Evolutionary conservation across 495 filamentous ascomycete genomes (phyloP).

Genomic region (Aspergillus cavernicola): DNA sequence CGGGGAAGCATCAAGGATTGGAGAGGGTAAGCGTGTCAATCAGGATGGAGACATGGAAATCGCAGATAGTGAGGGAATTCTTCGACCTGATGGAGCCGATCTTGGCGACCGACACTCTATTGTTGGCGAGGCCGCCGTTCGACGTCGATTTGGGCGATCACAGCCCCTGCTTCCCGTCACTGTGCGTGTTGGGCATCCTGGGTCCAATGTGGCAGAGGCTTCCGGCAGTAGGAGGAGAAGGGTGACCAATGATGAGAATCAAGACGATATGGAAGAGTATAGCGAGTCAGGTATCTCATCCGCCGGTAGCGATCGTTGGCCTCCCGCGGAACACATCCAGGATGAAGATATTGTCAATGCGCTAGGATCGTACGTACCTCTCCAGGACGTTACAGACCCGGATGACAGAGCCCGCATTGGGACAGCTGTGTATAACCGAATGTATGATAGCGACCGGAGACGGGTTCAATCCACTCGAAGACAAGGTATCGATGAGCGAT

Average conservation of each 20-base stretch:
- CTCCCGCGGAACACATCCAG: slow-evolving; percentile 36
- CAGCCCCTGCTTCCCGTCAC: slow-evolving; percentile 39
- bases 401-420: slow-evolving; percentile 40
- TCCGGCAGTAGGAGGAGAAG: slow-evolving; percentile 14
- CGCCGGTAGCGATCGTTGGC: slow-evolving; percentile 33
- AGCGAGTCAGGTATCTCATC: slow-evolving; percentile 33
- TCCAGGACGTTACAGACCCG: slow-evolving; percentile 39
- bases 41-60: slow-evolving; percentile 60
- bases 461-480: slow-evolving; percentile 38
- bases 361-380: slow-evolving; percentile 34
- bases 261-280: slow-evolving; percentile 24
- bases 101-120: slow-evolving; percentile 45
- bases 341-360: slow-evolving; percentile 41
- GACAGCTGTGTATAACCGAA: slow-evolving; percentile 36
- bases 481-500: slow-evolving; percentile 63
- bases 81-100: slow-evolving; percentile 45
- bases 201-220: slow-evolving; percentile 7
- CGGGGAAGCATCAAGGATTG: slow-evolving; percentile 52
- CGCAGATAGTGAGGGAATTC: slow-evolving; percentile 47
- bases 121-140: slow-evolving; percentile 45
- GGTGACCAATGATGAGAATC: slow-evolving; percentile 26
- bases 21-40: slow-evolving; percentile 61
- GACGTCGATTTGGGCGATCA: slow-evolving; percentile 38
- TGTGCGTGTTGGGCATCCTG: slow-evolving; percentile 22
- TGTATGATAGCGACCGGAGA: slow-evolving; percentile 40